phyloP scores from a whole-genome alignment of 768 basidiomycete genomes.

The Phlegmacium glaucopus region DNA sequence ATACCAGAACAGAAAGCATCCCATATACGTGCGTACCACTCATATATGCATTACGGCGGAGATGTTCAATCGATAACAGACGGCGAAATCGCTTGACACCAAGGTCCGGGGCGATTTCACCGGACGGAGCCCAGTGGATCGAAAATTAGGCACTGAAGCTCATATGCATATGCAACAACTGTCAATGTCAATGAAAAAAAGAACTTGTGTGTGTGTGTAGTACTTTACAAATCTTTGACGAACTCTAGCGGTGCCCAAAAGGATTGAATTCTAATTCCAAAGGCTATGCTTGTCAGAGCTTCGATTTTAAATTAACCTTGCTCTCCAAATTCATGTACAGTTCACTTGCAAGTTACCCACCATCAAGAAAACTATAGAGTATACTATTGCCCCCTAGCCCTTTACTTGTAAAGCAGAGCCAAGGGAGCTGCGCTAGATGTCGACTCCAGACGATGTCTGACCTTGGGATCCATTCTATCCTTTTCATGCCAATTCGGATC shows the following conservation, averaged over 20 bases:
- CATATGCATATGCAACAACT: constrained; percentile 9
- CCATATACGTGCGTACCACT: constrained; percentile 25
- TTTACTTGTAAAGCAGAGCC: not conserved
- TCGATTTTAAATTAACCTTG: no score
- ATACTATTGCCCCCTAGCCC: no score
- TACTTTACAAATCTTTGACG: no score
- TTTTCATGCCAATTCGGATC: constrained; percentile 3
- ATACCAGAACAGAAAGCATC: not conserved
- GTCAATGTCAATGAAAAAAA: not conserved
- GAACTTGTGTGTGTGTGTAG: constrained; percentile 8
- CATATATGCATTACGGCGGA: constrained; percentile 15
- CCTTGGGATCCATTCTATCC: not conserved
- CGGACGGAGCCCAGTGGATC: constrained; percentile 13
- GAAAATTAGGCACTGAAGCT: constrained; percentile 2
- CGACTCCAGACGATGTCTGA: not conserved
- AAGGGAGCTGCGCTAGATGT: not conserved
- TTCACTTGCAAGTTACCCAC: no score
- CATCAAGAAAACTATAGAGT: no score
- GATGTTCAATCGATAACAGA: constrained; percentile 3
- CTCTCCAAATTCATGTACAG: no score
- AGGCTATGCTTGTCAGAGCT: no score
- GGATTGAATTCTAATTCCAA: no score
- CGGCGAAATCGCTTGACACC: constrained; percentile 10
- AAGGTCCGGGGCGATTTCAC: constrained; percentile 6
- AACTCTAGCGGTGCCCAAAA: no score